Percentiles rank a stretch among this genome's conserved stretches.
These are phyloP conservation scores for Pythium brassicae DNA, from an alignment of 352 stramenopile species.

Conservation along the genomic window DNA sequence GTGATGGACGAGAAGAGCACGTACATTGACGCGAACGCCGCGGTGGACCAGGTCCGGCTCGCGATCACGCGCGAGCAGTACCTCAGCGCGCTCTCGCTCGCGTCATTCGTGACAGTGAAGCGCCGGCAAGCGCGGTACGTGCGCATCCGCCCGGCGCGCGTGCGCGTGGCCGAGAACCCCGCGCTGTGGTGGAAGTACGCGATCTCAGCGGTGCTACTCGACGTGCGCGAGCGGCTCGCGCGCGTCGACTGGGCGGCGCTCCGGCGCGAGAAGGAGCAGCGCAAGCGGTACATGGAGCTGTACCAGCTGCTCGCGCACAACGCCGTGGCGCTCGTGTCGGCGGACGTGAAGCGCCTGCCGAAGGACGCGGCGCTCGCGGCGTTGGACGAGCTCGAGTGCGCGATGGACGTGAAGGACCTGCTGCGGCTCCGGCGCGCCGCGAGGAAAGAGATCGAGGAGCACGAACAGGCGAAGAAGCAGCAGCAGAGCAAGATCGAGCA, in stretches of 20 bases:
- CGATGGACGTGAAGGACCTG: constrained; percentile 67
- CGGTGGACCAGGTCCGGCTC: constrained; percentile 72
- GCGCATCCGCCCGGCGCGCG: constrained; percentile 41
- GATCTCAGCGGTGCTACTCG: constrained; percentile 65
- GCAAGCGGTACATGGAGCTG: constrained; percentile 57
- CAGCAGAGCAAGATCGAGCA: constrained; percentile 28
- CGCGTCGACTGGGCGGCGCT: constrained; percentile 66
- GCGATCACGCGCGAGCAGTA: constrained; percentile 66
- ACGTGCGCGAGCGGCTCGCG: constrained; percentile 64
- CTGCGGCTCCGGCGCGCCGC: constrained; percentile 50
- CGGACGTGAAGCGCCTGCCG: constrained; percentile 30
- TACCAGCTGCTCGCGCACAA: constrained; percentile 31
- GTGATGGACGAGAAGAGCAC: constrained; percentile 86
- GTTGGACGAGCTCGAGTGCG: constrained; percentile 66
- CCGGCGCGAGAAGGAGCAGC: constrained; percentile 25
- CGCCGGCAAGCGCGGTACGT: constrained; percentile 56
- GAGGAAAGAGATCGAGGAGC: constrained; percentile 34
- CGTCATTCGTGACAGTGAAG: constrained; percentile 68
- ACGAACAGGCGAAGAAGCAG: constrained; percentile 30
- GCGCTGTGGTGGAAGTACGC: constrained; percentile 73
- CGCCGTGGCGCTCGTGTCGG: constrained; percentile 32
- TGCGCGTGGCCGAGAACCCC: constrained; percentile 42
- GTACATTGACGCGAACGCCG: constrained; percentile 75
- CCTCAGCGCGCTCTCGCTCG: constrained; percentile 61
- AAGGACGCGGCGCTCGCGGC: constrained; percentile 45